Percentiles rank a stretch among this genome's conserved stretches.
These are phyloP conservation scores for Solanum rostratum DNA, from an alignment of 257 asterid genomes.

Conservation along the genomic window DNA sequence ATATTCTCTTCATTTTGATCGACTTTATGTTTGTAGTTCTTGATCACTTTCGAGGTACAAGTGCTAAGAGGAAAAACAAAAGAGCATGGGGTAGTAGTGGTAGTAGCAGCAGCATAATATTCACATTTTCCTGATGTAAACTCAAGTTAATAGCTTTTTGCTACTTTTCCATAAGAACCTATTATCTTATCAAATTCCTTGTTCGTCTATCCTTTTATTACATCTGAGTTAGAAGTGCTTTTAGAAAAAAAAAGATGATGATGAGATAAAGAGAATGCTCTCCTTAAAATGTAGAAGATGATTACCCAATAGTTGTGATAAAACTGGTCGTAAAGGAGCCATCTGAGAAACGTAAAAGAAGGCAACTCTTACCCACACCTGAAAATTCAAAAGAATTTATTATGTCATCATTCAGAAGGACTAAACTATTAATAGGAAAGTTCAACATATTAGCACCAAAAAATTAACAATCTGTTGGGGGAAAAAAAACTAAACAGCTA, in stretches of 20 bases:
- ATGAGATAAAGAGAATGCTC: not conserved
- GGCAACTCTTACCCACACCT: conserved; percentile 99
- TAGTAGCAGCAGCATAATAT: not conserved
- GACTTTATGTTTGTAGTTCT: not conserved
- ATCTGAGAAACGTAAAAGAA: conserved; percentile 93
- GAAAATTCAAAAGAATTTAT: conserved; percentile 1
- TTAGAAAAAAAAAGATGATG: not conserved
- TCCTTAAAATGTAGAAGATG: not conserved
- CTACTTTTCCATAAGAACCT: not conserved
- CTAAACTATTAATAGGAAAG: not conserved
- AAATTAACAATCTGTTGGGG: not conserved
- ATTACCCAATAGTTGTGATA: conserved; percentile 78
- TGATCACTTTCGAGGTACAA: not conserved
- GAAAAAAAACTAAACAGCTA: not conserved
- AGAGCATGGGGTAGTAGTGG: not conserved
- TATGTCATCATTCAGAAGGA: not conserved
- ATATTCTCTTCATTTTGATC: not conserved
- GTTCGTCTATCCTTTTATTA: not conserved
- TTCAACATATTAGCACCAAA: not conserved
- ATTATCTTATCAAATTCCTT: not conserved
- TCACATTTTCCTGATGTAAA: not conserved
- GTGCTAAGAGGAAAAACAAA: not conserved
- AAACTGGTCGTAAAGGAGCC: conserved; percentile 99
- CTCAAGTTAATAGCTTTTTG: not conserved
- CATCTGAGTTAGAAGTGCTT: not conserved